A percentile compares a stretch with the other conserved stretches of the same genome.
These are phyloP conservation scores for Termitomyces sp. DNA, from an alignment of 768 basidiomycete species.

Conservation along the genomic window DNA sequence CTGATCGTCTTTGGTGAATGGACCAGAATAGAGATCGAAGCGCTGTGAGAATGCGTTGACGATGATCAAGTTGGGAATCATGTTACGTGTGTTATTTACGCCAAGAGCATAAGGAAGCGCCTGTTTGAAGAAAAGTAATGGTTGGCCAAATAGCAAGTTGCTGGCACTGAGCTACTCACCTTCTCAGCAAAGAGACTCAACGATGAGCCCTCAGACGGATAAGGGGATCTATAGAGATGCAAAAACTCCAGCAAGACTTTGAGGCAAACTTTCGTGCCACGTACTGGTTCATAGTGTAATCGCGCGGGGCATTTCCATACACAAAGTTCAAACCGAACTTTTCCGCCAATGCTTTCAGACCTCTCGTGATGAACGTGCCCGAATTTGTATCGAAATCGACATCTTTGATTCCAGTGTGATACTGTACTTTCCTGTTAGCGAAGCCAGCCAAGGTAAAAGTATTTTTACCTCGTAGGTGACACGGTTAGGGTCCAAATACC, in stretches of 20 bases:
- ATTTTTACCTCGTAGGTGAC: constrained; percentile 61
- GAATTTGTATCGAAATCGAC: constrained; percentile 53
- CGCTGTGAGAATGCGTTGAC: constrained; percentile 59
- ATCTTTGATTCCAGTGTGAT: constrained; percentile 52
- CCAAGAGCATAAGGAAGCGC: constrained; percentile 51
- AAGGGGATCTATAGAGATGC: too few species aligned
- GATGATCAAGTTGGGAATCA: constrained; percentile 58
- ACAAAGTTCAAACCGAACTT: constrained; percentile 55
- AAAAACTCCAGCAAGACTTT: too few species aligned
- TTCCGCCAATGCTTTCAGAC: constrained; percentile 45
- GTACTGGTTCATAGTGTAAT: constrained; percentile 62
- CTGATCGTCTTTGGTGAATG: constrained; percentile 79
- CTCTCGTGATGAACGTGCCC: constrained; percentile 49
- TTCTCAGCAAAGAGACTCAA: too few species aligned
- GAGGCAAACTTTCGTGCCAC: constrained; percentile 10
- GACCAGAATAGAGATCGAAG: constrained; percentile 60
- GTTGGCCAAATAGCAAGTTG: background rate
- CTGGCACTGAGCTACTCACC: too few species aligned
- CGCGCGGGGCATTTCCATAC: constrained; percentile 72
- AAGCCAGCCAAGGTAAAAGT: background rate
- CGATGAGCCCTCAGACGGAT: too few species aligned
- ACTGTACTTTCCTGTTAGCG: constrained; percentile 31
- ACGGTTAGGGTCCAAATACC: constrained; percentile 78
- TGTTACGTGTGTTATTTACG: constrained; percentile 57
- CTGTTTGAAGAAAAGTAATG: constrained; percentile 17